Conservation (phyloP, 1,284 basidiomycete species). For the Cryptococcus sp. region DNA sequence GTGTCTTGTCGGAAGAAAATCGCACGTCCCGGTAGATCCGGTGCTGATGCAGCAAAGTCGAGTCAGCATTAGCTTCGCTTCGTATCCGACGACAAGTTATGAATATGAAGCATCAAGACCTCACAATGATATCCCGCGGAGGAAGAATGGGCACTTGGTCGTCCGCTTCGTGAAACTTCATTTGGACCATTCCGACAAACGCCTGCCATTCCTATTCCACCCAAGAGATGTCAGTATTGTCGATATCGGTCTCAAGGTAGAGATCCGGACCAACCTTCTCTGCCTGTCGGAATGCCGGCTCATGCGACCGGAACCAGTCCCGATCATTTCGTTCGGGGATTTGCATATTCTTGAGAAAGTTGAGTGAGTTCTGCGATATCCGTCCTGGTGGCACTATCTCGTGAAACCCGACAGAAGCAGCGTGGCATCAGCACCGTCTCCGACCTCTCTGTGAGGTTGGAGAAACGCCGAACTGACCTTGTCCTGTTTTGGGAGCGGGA, state of each 20-base stretch:
- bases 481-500: slow-evolving; percentile 72
- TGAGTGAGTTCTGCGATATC: slow-evolving; percentile 78
- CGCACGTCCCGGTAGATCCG: slow-evolving; percentile 62
- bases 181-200: slow-evolving; percentile 70
- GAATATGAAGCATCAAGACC: no score
- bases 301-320: slow-evolving; percentile 67
- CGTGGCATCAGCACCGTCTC: neutral
- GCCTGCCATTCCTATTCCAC: slow-evolving; percentile 70
- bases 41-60: slow-evolving; percentile 31
- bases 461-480: slow-evolving; percentile 59
- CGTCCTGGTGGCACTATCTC: slow-evolving; percentile 73
- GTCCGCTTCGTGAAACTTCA: slow-evolving; percentile 69
- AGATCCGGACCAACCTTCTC: slow-evolving; percentile 58
- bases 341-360: slow-evolving; percentile 70
- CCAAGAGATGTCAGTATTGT: slow-evolving; percentile 2
- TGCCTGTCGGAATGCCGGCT: slow-evolving; percentile 75
- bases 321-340: slow-evolving; percentile 81
- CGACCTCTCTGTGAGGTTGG: neutral
- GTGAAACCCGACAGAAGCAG: neutral
- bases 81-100: neutral
- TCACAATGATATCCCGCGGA: slow-evolving; percentile 77
- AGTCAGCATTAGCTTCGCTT: neutral
- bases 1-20: slow-evolving; percentile 73
- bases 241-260: neutral
- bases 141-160: slow-evolving; percentile 79